Conservation (phyloP, 75 land plant species). For the Larix kaempferi region DNA sequence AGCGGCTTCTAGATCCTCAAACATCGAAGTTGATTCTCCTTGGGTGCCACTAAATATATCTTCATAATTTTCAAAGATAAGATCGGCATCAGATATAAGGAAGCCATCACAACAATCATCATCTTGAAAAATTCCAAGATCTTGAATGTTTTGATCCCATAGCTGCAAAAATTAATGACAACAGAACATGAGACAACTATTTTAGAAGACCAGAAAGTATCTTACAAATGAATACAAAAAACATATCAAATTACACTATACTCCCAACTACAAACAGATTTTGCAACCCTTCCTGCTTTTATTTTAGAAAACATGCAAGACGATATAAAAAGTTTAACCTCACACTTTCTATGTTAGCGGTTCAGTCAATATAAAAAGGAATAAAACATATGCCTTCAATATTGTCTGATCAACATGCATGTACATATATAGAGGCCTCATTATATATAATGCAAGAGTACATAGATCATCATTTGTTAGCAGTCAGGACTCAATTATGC, state of each 20-base stretch:
- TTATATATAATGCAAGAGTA: no score
- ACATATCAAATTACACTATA: not conserved
- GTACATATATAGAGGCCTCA: no score
- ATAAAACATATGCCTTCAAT: no score
- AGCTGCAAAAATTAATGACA: conserved; percentile 13
- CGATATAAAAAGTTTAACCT: not conserved
- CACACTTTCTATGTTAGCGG: not conserved
- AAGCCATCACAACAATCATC: conserved; percentile 21
- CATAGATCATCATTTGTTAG: no score
- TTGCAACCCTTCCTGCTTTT: not conserved
- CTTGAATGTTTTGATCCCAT: conserved; percentile 25
- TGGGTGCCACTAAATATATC: conserved; percentile 61
- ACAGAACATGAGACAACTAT: not conserved
- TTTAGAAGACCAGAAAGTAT: not conserved
- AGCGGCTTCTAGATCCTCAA: conserved; percentile 39
- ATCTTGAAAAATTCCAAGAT: conserved; percentile 30
- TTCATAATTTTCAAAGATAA: conserved; percentile 75
- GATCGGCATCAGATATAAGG: conserved; percentile 41
- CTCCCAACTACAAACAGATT: not conserved
- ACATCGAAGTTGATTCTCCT: conserved; percentile 27
- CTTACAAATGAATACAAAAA: not conserved
- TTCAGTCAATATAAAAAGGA: not conserved
- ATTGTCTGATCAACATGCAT: no score
- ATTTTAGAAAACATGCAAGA: not conserved
- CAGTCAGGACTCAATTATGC: no score